Conservation (phyloP, 2,329 filamentous ascomycete genomes). For the Aspergillus sp. region DNA sequence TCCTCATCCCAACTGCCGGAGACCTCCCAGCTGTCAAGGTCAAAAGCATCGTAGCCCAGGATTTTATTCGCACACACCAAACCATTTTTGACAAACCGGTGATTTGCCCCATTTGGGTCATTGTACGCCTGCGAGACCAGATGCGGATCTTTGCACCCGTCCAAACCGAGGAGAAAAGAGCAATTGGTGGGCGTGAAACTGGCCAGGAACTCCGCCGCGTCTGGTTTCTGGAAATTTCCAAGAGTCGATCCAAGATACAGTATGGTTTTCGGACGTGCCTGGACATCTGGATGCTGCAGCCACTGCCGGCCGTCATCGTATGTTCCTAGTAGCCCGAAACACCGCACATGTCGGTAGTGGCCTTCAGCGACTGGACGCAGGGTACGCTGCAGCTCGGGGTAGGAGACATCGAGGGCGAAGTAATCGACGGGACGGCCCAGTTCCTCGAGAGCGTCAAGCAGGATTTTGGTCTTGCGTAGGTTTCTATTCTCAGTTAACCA, state of each 20-base stretch:
- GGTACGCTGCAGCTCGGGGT: constrained; percentile 73
- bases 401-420: constrained; percentile 79
- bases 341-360: constrained; percentile 67
- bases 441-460: constrained; percentile 74
- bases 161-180: constrained; percentile 10
- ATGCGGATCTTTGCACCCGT: constrained; percentile 55
- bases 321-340: constrained; percentile 76
- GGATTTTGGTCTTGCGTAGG: constrained; percentile 79
- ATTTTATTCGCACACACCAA: constrained; percentile 63
- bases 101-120: constrained; percentile 12
- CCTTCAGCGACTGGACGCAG: constrained; percentile 58
- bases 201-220: constrained; percentile 7
- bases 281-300: constrained; percentile 64
- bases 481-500: constrained; percentile 2
- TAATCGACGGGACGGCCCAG: constrained; percentile 75
- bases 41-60: constrained; percentile 66
- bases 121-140: constrained; percentile 74
- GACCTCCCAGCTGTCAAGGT: constrained; percentile 34
- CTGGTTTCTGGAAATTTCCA: constrained; percentile 9
- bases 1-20: not conserved
- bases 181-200: not conserved
- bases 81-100: constrained; percentile 12
- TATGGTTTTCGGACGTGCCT: constrained; percentile 6
- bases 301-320: constrained; percentile 83
- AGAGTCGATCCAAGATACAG: constrained; percentile 14